These are phyloP conservation scores for Thozetella sp. DNA, from an alignment of 495 filamentous ascomycete genomes.

Conservation along the genomic window DNA sequence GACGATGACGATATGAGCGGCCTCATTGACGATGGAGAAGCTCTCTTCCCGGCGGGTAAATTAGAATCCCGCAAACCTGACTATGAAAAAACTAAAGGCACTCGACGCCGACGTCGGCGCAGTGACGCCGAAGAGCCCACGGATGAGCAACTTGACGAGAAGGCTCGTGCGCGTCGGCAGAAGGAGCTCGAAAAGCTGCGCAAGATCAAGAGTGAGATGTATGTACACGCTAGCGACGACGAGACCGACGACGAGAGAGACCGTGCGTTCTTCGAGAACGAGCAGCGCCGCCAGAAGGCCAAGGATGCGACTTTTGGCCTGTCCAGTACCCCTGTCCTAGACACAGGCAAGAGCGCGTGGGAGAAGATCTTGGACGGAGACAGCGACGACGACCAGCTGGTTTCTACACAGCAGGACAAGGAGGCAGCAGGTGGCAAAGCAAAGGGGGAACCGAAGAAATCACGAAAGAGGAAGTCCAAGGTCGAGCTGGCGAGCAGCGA, in stretches of 20 bases:
- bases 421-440: slow-evolving; percentile 4
- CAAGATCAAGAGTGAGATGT: slow-evolving; percentile 83
- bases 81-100: slow-evolving; percentile 44
- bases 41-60: slow-evolving; percentile 68
- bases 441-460: neutral
- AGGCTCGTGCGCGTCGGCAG: slow-evolving; percentile 52
- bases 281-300: slow-evolving; percentile 43
- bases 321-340: neutral
- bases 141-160: slow-evolving; percentile 41
- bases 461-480: slow-evolving; percentile 9
- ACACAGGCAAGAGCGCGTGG: slow-evolving; percentile 5
- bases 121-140: slow-evolving; percentile 43
- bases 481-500: slow-evolving; percentile 9
- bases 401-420: slow-evolving; percentile 3
- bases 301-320: slow-evolving; percentile 30
- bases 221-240: slow-evolving; percentile 78
- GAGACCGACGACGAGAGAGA: slow-evolving; percentile 71
- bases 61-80: slow-evolving; percentile 56
- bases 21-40: slow-evolving; percentile 56
- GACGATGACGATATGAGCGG: slow-evolving; percentile 59
- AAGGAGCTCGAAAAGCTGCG: slow-evolving; percentile 64
- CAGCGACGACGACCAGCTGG: slow-evolving; percentile 3
- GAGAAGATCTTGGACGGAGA: slow-evolving; percentile 15
- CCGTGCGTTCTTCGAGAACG: slow-evolving; percentile 72
- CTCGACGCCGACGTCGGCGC: slow-evolving; percentile 34